Conservation (phyloP, 2,329 filamentous ascomycete genomes). For the Coniella vitis region DNA sequence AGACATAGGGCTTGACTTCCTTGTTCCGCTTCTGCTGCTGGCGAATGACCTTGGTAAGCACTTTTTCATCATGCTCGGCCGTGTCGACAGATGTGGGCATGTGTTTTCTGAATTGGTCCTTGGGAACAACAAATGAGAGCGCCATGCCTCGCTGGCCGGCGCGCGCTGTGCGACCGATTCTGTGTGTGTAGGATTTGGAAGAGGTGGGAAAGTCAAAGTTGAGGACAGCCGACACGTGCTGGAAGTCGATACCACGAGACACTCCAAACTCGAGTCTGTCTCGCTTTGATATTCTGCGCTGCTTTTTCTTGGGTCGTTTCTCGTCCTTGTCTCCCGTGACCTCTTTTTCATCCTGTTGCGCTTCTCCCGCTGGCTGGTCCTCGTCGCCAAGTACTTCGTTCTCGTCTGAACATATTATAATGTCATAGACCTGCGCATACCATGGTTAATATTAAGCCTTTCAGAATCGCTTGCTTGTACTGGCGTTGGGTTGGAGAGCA, state of each 20-base stretch:
- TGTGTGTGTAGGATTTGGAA: conserved; percentile 91
- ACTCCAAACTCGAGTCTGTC: conserved; percentile 83
- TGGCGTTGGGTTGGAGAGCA: too few species aligned
- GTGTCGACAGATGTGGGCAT: conserved; percentile 73
- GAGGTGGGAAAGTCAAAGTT: conserved; percentile 93
- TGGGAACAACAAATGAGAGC: conserved; percentile 87
- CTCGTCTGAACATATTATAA: conserved; percentile 93
- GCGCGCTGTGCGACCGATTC: conserved; percentile 87
- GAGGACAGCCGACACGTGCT: conserved; percentile 87
- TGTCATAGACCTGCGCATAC: conserved; percentile 64
- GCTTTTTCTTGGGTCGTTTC: conserved; percentile 54
- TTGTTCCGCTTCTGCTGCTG: conserved; percentile 73
- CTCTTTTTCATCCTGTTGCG: conserved; percentile 8
- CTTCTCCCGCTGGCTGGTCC: conserved; percentile 31
- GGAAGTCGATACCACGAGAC: conserved; percentile 94
- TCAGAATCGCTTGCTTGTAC: too few species aligned
- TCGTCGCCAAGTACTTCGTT: conserved; percentile 72
- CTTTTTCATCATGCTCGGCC: conserved; percentile 75
- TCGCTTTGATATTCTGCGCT: conserved; percentile 52
- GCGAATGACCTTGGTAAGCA: conserved; percentile 71
- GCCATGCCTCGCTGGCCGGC: conserved; percentile 91
- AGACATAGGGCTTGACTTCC: conserved; percentile 82
- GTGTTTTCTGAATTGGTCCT: conserved; percentile 78
- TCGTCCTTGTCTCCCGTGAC: conserved; percentile 12
- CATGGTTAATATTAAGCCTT: conserved; percentile 5